phyloP scores from a whole-genome alignment of 768 basidiomycete species.

The Cyclocybe cylindracea region DNA sequence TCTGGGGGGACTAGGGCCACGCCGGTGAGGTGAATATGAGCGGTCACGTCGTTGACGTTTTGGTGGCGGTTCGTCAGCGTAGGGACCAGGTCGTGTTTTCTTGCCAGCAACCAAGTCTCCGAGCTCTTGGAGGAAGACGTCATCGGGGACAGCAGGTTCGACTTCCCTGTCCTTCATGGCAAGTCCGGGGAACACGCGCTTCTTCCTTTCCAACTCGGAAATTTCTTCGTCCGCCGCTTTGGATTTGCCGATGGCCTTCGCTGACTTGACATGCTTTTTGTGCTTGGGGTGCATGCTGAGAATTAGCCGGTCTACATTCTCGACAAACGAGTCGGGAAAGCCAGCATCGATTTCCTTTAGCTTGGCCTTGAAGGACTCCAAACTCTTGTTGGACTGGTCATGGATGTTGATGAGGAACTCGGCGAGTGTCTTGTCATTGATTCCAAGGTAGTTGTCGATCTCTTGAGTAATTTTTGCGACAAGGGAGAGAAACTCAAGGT shows the following conservation, averaged over 20 bases:
- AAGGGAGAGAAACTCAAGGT: constrained; percentile 90
- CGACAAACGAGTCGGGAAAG: constrained; percentile 88
- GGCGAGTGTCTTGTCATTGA: constrained; percentile 90
- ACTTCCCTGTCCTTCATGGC: constrained; percentile 77
- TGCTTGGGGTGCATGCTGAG: constrained; percentile 95
- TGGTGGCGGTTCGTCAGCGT: constrained; percentile 46
- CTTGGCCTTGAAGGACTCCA: constrained; percentile 79
- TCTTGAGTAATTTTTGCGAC: constrained; percentile 93
- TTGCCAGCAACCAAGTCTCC: constrained; percentile 87
- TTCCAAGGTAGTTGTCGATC: constrained; percentile 81
- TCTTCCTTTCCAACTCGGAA: constrained; percentile 73
- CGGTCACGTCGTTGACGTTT: constrained; percentile 63
- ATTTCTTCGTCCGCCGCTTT: constrained; percentile 34
- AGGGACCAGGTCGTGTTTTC: constrained; percentile 50
- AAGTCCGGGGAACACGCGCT: constrained; percentile 88
- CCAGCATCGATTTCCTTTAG: constrained; percentile 76
- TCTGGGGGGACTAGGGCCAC: constrained; percentile 62
- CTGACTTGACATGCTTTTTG: constrained; percentile 65
- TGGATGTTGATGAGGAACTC: constrained; percentile 95
- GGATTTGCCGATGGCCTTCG: constrained; percentile 37
- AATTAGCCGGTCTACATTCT: constrained; percentile 93
- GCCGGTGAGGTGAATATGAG: constrained; percentile 49
- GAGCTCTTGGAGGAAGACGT: constrained; percentile 84
- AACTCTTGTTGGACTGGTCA: constrained; percentile 71
- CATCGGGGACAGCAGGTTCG: constrained; percentile 61